A percentile compares a stretch with the other conserved stretches of the same genome.
phyloP scores from a whole-genome alignment of 2,329 filamentous ascomycete genomes.

The Stachybotrys elegans region DNA sequence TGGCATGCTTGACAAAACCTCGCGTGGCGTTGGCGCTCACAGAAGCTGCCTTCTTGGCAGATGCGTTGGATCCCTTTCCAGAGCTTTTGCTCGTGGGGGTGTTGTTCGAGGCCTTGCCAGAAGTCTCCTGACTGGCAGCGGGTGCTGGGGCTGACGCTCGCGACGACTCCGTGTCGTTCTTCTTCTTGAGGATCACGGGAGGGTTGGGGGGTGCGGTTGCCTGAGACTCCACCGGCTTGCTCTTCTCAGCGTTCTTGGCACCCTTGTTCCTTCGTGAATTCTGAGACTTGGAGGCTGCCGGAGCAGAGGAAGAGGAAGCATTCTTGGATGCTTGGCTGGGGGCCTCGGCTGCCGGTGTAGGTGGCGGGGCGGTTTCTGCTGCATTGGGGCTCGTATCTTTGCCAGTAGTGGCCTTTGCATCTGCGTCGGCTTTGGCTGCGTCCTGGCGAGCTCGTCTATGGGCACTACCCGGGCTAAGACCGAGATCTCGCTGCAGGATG shows the following conservation, averaged over 20 bases:
- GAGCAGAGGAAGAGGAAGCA: constrained; percentile 13
- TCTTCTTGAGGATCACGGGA: constrained; percentile 38
- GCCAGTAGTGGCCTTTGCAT: constrained; percentile 31
- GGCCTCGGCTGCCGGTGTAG: constrained; percentile 12
- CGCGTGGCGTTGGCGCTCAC: constrained; percentile 48
- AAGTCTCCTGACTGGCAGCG: constrained; percentile 21
- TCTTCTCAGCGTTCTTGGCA: constrained; percentile 33
- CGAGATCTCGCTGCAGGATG: constrained; percentile 61
- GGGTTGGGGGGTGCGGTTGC: constrained; percentile 22
- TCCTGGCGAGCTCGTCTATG: constrained; percentile 56
- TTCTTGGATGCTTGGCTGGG: constrained; percentile 15
- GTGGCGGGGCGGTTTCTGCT: constrained; percentile 15
- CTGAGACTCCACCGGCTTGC: constrained; percentile 27
- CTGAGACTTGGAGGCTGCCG: constrained; percentile 20
- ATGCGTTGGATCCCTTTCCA: constrained; percentile 17
- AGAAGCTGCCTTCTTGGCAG: constrained; percentile 26
- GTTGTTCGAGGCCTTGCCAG: constrained; percentile 14
- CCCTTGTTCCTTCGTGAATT: constrained; percentile 26
- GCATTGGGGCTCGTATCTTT: constrained; percentile 24
- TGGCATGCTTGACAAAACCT: constrained; percentile 77
- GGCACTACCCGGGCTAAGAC: constrained; percentile 57
- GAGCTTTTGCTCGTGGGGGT: constrained; percentile 12
- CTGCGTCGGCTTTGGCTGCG: constrained; percentile 50
- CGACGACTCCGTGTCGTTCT: constrained; percentile 23
- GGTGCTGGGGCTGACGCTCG: constrained; percentile 18